Conservation (phyloP, 75 land plant genomes). For the Picea sitchensis region DNA sequence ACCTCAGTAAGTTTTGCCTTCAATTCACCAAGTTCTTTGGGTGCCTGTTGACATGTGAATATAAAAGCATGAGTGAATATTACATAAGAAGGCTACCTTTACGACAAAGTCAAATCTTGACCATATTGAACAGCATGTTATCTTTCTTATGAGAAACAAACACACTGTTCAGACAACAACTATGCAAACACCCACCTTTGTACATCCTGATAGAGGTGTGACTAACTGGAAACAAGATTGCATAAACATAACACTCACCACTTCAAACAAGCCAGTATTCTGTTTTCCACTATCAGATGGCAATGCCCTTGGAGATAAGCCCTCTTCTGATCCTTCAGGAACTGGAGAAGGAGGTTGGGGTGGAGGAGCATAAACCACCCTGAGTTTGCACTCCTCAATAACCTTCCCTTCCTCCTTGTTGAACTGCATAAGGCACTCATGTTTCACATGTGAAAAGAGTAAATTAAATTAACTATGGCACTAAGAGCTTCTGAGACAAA, state of each 20-base stretch:
- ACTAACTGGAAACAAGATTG: neutral
- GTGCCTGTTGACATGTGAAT: neutral
- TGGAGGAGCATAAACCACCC: slow-evolving; percentile 67
- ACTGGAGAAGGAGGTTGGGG: slow-evolving; percentile 93
- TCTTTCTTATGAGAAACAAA: neutral
- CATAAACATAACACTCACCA: slow-evolving; percentile 22
- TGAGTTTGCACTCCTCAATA: slow-evolving; percentile 71
- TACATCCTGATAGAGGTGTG: neutral
- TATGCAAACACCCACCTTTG: neutral
- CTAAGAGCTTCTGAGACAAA: neutral
- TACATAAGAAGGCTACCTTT: neutral
- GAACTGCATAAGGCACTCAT: slow-evolving; percentile 37
- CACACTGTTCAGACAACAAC: neutral
- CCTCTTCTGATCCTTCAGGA: slow-evolving; percentile 74
- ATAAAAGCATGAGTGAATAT: neutral
- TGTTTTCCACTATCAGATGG: slow-evolving; percentile 33
- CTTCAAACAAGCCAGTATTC: slow-evolving; percentile 10
- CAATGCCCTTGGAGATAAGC: slow-evolving; percentile 48
- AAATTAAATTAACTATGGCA: neutral
- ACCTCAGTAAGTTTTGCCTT: slow-evolving; percentile 4
- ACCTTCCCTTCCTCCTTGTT: slow-evolving; percentile 63
- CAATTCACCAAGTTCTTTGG: slow-evolving; percentile 8
- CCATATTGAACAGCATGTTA: neutral
- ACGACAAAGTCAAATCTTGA: neutral
- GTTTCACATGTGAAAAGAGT: neutral